Evolutionary conservation across 1,284 basidiomycete genomes (phyloP).

Genomic region (Fomitopsis palustris): DNA sequence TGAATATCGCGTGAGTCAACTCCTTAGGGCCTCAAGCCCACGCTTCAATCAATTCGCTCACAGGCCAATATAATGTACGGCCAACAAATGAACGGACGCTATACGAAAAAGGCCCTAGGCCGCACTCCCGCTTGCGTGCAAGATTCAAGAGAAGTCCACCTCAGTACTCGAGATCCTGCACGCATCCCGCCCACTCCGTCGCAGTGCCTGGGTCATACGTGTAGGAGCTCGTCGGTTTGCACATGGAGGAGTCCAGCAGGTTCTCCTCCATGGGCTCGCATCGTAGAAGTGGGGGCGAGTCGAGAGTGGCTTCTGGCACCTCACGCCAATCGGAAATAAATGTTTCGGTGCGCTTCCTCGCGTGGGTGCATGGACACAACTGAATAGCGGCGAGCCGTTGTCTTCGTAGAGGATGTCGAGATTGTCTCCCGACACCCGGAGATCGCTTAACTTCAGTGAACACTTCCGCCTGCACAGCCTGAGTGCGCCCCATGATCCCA

Average conservation of each 20-base stretch:
- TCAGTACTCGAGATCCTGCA: neutral
- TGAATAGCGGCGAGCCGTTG: neutral
- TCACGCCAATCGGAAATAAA: neutral
- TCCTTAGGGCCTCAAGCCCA: no score
- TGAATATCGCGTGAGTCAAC: no score
- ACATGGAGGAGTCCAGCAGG: neutral
- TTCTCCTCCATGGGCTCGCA: neutral
- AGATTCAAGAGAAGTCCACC: neutral
- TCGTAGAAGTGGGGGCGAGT: neutral
- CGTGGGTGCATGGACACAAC: neutral
- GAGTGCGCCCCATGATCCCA: no score
- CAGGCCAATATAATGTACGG: no score
- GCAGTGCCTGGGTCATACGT: neutral
- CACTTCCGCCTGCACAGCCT: no score
- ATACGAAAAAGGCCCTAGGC: no score
- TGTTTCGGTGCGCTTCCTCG: neutral
- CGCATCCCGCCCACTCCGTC: neutral
- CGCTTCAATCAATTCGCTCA: no score
- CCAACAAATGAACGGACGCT: no score
- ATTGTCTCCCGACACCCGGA: neutral
- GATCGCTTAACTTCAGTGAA: no score
- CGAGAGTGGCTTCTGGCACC: neutral
- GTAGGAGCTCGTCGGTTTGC: neutral
- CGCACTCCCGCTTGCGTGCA: no score
- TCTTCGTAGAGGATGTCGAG: neutral